These are phyloP conservation scores for Debaryomycetaceae sp. DNA, from an alignment of 1,139 yeast species.

Conservation along the genomic window DNA sequence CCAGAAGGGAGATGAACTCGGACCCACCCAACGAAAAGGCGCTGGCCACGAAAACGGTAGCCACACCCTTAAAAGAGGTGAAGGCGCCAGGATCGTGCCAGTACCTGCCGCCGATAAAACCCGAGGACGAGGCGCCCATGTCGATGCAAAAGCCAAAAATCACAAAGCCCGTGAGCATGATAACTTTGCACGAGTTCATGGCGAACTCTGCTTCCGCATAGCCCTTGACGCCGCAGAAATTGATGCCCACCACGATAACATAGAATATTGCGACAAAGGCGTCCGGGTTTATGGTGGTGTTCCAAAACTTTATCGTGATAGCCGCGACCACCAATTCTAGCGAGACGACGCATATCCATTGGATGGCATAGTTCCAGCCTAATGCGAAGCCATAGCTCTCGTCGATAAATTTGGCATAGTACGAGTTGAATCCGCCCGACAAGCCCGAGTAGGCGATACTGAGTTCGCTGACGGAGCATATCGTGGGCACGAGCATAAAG, in stretches of 20 bases:
- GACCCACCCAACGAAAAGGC: constrained; percentile 28
- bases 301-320: constrained; percentile 27
- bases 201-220: constrained; percentile 23
- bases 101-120: constrained; percentile 20
- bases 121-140: constrained; percentile 15
- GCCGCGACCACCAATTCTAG: constrained; percentile 27
- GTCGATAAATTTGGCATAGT: constrained; percentile 22
- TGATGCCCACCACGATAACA: constrained; percentile 13
- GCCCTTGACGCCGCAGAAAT: constrained; percentile 18
- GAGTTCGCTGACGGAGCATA: constrained; percentile 25
- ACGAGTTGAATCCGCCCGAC: constrained; percentile 27
- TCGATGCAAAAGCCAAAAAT: constrained; percentile 20
- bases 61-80: constrained; percentile 30
- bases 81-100: constrained; percentile 19
- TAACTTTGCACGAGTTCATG: constrained; percentile 12
- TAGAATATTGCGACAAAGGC: constrained; percentile 19
- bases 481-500: constrained; percentile 25
- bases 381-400: constrained; percentile 25
- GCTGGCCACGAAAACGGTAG: constrained; percentile 28
- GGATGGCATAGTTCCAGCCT: constrained; percentile 27
- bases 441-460: constrained; percentile 21
- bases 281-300: constrained; percentile 15
- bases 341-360: constrained; percentile 24
- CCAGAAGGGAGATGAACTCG: constrained; percentile 15
- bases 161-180: constrained; percentile 16